A percentile compares a stretch with the other conserved stretches of the same genome.
phyloP scores from a whole-genome alignment of 208 protist species.

The Endotrypanum monterogeii region DNA sequence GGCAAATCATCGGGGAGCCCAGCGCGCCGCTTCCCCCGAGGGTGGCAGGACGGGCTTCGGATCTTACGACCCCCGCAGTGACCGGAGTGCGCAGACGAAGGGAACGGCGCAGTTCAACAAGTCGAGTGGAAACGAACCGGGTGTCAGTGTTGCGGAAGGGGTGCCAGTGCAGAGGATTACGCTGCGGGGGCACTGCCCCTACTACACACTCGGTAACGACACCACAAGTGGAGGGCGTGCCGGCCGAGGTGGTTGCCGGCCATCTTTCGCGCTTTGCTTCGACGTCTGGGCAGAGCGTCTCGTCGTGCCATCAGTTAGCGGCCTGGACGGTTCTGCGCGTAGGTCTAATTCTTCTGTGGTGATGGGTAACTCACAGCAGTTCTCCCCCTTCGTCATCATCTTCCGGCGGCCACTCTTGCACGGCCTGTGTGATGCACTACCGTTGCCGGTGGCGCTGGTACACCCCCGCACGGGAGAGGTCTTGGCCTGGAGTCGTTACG shows the following conservation, averaged over 20 bases:
- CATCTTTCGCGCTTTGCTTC: conserved; percentile 39
- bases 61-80: not conserved
- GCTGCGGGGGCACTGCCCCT: conserved; percentile 32
- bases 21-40: not conserved
- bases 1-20: not conserved
- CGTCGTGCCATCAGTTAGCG: not conserved
- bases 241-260: conserved; percentile 2
- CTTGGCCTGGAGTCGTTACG: conserved; percentile 59
- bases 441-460: conserved; percentile 59
- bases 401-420: conserved; percentile 68
- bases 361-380: not conserved
- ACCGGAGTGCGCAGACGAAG: not conserved
- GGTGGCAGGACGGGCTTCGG: not conserved
- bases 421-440: conserved; percentile 55
- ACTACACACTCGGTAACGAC: conserved; percentile 5
- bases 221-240: not conserved
- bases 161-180: conserved; percentile 31
- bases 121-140: not conserved
- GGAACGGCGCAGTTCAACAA: not conserved
- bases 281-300: conserved; percentile 51
- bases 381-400: conserved; percentile 21
- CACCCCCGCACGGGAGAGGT: conserved; percentile 59
- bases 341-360: not conserved
- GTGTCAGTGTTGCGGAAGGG: conserved; percentile 12
- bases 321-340: not conserved